Evolutionary conservation across 2,329 filamentous ascomycete genomes (phyloP).

Genomic region (Seiridium unicorne): DNA sequence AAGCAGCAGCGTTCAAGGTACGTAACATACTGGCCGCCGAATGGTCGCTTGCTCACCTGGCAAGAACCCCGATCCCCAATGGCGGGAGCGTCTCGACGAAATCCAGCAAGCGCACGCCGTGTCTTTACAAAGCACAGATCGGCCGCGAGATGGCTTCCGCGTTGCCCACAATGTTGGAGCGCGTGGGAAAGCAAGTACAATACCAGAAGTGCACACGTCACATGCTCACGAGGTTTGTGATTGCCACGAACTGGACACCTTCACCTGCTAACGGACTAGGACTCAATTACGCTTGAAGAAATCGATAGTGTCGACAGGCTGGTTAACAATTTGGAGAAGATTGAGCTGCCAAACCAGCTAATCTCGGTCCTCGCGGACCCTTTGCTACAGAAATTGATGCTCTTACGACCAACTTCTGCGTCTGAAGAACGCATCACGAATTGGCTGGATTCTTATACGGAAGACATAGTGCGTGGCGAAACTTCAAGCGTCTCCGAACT

Average conservation of each 20-base stretch:
- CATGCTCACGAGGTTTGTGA: conserved; percentile 63
- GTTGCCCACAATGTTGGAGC: conserved; percentile 56
- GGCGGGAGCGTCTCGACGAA: conserved; percentile 65
- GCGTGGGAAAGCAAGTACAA: conserved; percentile 46
- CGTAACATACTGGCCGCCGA: neutral
- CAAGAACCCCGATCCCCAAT: conserved; percentile 73
- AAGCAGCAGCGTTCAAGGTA: conserved; percentile 62
- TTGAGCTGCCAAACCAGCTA: conserved; percentile 80
- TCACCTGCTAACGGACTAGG: conserved; percentile 39
- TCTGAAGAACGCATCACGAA: conserved; percentile 52
- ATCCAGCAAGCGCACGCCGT: conserved; percentile 62
- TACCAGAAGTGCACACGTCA: conserved; percentile 73
- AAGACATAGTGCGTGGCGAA: conserved; percentile 53
- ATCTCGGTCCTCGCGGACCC: conserved; percentile 75
- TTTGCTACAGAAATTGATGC: conserved; percentile 73
- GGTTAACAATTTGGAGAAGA: conserved; percentile 70
- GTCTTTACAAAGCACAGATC: neutral
- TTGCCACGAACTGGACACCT: neutral
- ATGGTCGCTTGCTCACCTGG: conserved; percentile 27
- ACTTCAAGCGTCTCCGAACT: conserved; percentile 41
- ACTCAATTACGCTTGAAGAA: conserved; percentile 71
- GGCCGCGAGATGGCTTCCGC: conserved; percentile 55
- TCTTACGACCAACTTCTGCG: conserved; percentile 58
- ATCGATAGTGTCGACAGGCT: conserved; percentile 70
- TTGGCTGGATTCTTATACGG: conserved; percentile 57